Evolutionary conservation across 352 stramenopile species (phyloP).

Genomic region (Vaucheria bursata): DNA sequence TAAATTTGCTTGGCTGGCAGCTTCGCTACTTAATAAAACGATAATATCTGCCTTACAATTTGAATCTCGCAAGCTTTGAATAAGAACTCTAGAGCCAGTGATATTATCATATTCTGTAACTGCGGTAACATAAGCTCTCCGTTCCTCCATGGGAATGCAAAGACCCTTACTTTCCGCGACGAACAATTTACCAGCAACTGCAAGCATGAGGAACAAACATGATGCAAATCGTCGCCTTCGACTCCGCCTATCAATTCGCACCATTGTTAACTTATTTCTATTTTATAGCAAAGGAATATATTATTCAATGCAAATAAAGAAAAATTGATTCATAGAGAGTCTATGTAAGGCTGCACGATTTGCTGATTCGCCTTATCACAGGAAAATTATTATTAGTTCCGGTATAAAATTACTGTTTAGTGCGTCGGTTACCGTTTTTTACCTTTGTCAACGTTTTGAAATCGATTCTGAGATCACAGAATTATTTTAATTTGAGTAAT

Average conservation of each 20-base stretch:
- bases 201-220: not conserved
- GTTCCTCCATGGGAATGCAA: constrained; percentile 13
- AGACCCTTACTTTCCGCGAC: constrained; percentile 6
- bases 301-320: too few relatives aligned
- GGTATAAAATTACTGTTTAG: too few relatives aligned
- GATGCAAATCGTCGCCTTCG: not conserved
- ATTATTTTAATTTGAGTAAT: too few relatives aligned
- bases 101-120: constrained; percentile 8
- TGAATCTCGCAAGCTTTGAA: constrained; percentile 22
- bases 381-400: too few relatives aligned
- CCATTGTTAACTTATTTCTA: too few relatives aligned
- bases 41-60: constrained; percentile 25
- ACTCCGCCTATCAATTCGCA: not conserved
- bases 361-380: too few relatives aligned
- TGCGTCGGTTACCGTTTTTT: too few relatives aligned
- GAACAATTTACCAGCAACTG: not conserved
- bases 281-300: too few relatives aligned
- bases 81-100: constrained; percentile 18
- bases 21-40: constrained; percentile 24
- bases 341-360: too few relatives aligned
- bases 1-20: not conserved
- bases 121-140: constrained; percentile 35
- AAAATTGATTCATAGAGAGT: too few relatives aligned
- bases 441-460: too few relatives aligned
- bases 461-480: too few relatives aligned